Conservation (phyloP, 2,329 filamentous ascomycete species). For the Fulvia fulva region DNA sequence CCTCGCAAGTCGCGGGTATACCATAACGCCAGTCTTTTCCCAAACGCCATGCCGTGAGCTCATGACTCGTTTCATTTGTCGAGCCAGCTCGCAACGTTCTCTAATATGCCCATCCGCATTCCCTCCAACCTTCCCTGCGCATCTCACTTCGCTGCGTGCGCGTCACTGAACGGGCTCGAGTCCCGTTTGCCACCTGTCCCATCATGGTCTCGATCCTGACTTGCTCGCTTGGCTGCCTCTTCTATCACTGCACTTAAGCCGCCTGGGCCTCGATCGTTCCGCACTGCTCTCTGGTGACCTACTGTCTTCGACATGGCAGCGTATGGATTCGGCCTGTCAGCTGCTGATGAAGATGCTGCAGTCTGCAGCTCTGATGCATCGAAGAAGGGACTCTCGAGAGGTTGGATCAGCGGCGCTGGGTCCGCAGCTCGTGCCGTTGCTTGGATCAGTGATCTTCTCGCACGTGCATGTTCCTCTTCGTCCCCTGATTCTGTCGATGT, state of each 20-base stretch:
- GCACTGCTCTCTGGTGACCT: constrained; percentile 15
- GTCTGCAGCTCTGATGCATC: constrained; percentile 29
- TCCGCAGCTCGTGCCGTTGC: constrained; percentile 13
- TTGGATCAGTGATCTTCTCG: constrained; percentile 25
- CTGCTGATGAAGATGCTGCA: constrained; percentile 12
- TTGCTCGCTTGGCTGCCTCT: constrained; percentile 41
- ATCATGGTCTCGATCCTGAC: constrained; percentile 28
- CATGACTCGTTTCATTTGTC: constrained; percentile 7
- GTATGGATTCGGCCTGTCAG: constrained; percentile 35
- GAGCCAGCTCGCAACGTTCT: constrained; percentile 6
- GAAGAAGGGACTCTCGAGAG: constrained; percentile 32
- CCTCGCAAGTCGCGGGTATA: neutral
- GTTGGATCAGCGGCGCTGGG: constrained; percentile 23
- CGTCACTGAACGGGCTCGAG: constrained; percentile 34
- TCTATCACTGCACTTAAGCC: constrained; percentile 45
- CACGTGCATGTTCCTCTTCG: constrained; percentile 32
- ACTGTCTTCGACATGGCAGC: constrained; percentile 35
- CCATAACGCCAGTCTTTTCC: neutral
- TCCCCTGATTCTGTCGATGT: constrained; percentile 27
- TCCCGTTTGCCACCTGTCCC: constrained; percentile 22
- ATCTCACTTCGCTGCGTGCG: constrained; percentile 21
- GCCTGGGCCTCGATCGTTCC: constrained; percentile 22
- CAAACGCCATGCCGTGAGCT: constrained; percentile 4
- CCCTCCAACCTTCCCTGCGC: neutral
- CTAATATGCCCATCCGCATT: neutral